Base-by-base conservation (phyloP, 1,284 basidiomycete species). In the Schizophyllum commune region DNA sequence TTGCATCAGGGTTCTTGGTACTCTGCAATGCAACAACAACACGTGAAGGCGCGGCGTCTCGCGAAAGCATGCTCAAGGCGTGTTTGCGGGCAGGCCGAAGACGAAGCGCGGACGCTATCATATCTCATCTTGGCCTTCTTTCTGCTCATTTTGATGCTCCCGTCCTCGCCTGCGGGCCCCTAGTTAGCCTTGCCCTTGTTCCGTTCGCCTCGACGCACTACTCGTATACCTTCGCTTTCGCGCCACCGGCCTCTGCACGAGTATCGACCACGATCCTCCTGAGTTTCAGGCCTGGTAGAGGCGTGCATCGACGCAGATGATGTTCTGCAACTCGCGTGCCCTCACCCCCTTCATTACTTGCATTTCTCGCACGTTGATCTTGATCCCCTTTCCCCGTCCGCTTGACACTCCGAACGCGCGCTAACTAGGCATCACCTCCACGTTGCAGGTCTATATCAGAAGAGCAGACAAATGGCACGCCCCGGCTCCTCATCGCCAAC, bases 31-130 rank as follows among this genome's bases (percentile, higher is more conserved):
- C 86, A 85, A 85, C 68, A 82, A 85, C 69, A 86, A 86, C 78
- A 83, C 83, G 76, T 86, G 87, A 79, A 83, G 84, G 64, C 80
- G 83, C 70, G 80, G 82, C 69, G 80, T 82, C 71, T 79, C 82
- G 61, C 82, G 83, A 47, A 47, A 47, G 39, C 39, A 47, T 47
- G 39, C 39, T 47, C 39, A 47, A 47, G 39, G 39, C 39, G 39
- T 47, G 39, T 47, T 3, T 47, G 17, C 39, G 39, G 60, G 79
- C 80, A 62, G 76, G 76, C 22, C 74, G 79, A 56, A 73, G 81
- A 64, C 79, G 79, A 52, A 69, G 76, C 59, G 70, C 75, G 62
- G 74, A 72, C 69, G 71, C 70, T 63, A 70, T 72, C 65, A 73
- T 63, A 66, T 65, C 61, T 57, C 59, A 64, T 62, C 57, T 68